Percentiles rank a stretch among this genome's conserved stretches.
These are phyloP conservation scores for Exophiala lecanii-corni DNA, from an alignment of 2,329 filamentous ascomycete species.

Conservation along the genomic window DNA sequence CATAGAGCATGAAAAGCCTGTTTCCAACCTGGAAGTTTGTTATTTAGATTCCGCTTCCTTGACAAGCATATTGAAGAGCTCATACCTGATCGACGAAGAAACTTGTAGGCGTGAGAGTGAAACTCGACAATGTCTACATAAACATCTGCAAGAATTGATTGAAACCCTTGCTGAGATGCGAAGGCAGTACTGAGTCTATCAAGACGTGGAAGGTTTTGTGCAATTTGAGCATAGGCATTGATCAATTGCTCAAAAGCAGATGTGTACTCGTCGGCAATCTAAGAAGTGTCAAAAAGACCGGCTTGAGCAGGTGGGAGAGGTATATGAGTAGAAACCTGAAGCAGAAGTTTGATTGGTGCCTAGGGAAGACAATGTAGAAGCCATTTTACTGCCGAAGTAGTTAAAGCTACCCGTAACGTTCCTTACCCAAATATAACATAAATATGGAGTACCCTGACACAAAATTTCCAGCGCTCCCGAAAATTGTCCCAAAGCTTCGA, in stretches of 20 bases:
- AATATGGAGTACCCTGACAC: constrained; percentile 45
- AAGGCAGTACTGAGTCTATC: constrained; percentile 33
- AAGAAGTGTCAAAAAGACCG: not conserved
- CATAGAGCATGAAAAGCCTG: constrained; percentile 30
- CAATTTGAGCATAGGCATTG: constrained; percentile 39
- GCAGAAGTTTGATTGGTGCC: constrained; percentile 39
- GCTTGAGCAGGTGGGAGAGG: not conserved
- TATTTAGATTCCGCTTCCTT: too few species aligned
- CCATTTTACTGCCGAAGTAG: too few species aligned
- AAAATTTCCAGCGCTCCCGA: constrained; percentile 39
- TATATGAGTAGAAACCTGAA: constrained; percentile 25
- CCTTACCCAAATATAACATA: constrained; percentile 44
- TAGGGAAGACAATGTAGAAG: constrained; percentile 3
- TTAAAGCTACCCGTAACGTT: not conserved
- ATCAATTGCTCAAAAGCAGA: constrained; percentile 43
- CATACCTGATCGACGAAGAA: constrained; percentile 32
- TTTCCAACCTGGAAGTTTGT: constrained; percentile 31
- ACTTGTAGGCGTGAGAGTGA: constrained; percentile 45
- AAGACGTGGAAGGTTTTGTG: constrained; percentile 38
- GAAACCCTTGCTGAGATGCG: constrained; percentile 32
- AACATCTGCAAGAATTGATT: constrained; percentile 39
- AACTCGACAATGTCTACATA: constrained; percentile 49
- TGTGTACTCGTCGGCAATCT: constrained; percentile 29
- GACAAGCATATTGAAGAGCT: constrained; percentile 1
- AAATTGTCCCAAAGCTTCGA: constrained; percentile 41